Conservation (phyloP, 2,329 filamentous ascomycete genomes). For the Colletotrichum sp. region DNA sequence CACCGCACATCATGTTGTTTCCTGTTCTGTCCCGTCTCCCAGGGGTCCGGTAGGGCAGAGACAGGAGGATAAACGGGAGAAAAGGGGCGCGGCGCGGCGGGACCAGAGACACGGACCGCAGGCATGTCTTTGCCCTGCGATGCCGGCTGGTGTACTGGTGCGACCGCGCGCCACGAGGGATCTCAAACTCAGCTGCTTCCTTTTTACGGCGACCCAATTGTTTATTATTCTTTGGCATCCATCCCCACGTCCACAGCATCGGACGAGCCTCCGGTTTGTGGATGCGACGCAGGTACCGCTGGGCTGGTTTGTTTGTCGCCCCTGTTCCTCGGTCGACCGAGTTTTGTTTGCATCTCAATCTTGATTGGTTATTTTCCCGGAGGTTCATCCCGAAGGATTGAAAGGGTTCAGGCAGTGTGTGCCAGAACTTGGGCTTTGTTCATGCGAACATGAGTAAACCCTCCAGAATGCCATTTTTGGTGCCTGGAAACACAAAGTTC, state of each 20-base stretch:
- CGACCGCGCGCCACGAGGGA: neutral
- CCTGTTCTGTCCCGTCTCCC: neutral
- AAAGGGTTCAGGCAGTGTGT: neutral
- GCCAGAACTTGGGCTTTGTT: neutral
- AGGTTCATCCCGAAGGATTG: neutral
- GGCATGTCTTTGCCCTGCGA: neutral
- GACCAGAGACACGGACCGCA: neutral
- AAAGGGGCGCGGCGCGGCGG: neutral
- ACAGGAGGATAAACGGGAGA: neutral
- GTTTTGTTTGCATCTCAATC: neutral
- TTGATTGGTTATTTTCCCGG: neutral
- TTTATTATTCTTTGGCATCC: neutral
- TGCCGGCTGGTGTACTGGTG: neutral
- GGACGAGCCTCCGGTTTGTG: neutral
- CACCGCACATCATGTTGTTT: neutral
- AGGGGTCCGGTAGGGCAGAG: neutral
- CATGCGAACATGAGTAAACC: neutral
- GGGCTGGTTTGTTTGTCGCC: neutral
- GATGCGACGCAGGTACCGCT: neutral
- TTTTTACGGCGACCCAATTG: neutral
- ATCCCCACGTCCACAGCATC: neutral
- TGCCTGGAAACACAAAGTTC: neutral
- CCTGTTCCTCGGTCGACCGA: neutral
- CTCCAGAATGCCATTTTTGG: neutral
- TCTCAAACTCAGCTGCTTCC: neutral